Evolutionary conservation across 352 stramenopile genomes (phyloP).

Genomic region (Globisporangium lucens): DNA sequence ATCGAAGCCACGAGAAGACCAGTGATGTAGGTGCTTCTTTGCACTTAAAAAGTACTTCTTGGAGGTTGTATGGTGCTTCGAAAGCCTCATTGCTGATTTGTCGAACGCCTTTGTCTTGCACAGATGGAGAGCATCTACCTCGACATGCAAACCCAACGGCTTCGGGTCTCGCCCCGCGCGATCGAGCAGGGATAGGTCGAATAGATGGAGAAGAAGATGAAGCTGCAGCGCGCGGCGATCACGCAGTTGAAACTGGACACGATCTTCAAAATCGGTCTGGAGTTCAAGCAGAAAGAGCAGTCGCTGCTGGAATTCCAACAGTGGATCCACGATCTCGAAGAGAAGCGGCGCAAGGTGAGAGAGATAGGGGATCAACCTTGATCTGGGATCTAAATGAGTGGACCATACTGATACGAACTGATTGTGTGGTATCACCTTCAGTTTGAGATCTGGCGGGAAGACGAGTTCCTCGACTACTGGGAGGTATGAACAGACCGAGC

Average conservation of each 20-base stretch:
- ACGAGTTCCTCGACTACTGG: constrained; percentile 81
- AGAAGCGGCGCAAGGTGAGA: constrained; percentile 27
- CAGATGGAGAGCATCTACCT: constrained; percentile 80
- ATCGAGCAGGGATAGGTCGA: constrained; percentile 82
- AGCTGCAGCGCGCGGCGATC: constrained; percentile 51
- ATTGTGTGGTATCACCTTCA: constrained; percentile 18
- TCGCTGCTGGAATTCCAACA: constrained; percentile 31
- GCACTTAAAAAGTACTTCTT: not conserved
- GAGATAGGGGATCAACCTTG: not conserved
- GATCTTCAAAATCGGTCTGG: constrained; percentile 53
- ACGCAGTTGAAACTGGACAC: constrained; percentile 54
- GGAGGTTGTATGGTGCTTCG: not conserved
- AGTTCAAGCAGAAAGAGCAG: constrained; percentile 56
- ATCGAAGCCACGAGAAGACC: constrained; percentile 51
- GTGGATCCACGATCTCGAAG: constrained; percentile 37
- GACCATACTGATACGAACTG: not conserved
- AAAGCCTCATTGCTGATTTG: not conserved
- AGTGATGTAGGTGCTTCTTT: constrained; percentile 38
- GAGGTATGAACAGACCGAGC: constrained; percentile 35
- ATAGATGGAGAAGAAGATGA: constrained; percentile 80
- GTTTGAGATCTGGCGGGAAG: constrained; percentile 71
- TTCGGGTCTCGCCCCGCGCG: constrained; percentile 66
- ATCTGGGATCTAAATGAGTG: not conserved
- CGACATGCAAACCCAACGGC: constrained; percentile 75
- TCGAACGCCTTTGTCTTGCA: not conserved